Base-by-base conservation (phyloP, 1,139 yeast genomes). In the Blastobotrys buckinghamii region DNA sequence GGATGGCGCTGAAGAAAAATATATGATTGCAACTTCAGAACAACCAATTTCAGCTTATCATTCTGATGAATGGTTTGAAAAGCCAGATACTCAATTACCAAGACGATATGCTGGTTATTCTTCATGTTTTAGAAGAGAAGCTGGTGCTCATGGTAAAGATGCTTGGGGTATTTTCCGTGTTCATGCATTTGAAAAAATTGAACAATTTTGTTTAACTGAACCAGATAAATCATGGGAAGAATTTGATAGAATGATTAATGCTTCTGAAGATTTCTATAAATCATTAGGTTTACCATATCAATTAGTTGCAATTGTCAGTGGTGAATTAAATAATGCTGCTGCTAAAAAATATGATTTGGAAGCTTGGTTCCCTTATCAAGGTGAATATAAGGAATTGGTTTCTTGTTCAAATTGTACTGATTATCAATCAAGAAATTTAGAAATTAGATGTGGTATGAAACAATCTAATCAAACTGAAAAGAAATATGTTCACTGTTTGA, bases 101-200 rank as follows among this genome's bases (percentile, higher is more conserved):
- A 80, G 88, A 57, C 68, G 75, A 72, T 92, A 92, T 65, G 99
- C 96, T 47, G 99, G 99, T 61, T 92, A 84, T 75, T 89, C 97
- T 30, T 85, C 96, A 47, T 92, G 98, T 81, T 92, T 92, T 82
- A 85, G 99, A 73, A 87, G 98, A 74, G 99, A 92, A 75, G 98
- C 99, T 53, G 99, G 99, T 59, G 84, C 96, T 55, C 97, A 92
- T 66, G 99, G 99, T 70, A 92, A 92, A 72, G 99, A 92, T 66
- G 98, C 99, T 42, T 94, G 99, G 98, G 98, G 99, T 72, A 90
- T 94, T 60, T 92, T 92, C 82, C 84, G 99, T 73, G 98, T 92
- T 52, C 99, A 92, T 68, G 95, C 95, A 50, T 92, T 92, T 65
- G 98, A 94, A 73, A 92, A 92, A 74, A 88, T 92, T 63, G 99